Percentiles rank a stretch among this genome's conserved stretches.
These are phyloP conservation scores for Trametes cingulata DNA, from an alignment of 768 basidiomycete genomes.

Conservation along the genomic window DNA sequence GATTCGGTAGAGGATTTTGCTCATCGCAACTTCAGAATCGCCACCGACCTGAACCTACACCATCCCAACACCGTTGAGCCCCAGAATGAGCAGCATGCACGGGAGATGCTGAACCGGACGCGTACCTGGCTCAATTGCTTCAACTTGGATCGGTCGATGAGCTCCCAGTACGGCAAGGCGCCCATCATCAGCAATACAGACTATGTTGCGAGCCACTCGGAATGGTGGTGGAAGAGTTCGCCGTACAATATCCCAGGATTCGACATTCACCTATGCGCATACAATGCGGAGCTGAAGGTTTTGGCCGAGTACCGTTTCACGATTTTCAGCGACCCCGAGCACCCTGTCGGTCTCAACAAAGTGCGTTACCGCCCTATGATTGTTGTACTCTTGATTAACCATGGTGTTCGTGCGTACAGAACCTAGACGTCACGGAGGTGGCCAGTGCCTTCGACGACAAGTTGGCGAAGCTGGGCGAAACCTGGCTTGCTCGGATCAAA, in stretches of 20 bases:
- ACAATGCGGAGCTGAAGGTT: slow-evolving; percentile 71
- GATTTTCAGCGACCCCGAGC: slow-evolving; percentile 72
- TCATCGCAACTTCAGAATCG: slow-evolving; percentile 53
- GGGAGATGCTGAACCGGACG: slow-evolving; percentile 88
- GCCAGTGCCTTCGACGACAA: slow-evolving; percentile 71
- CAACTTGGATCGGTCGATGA: slow-evolving; percentile 87
- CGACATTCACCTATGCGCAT: slow-evolving; percentile 79
- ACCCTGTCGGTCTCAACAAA: slow-evolving; percentile 78
- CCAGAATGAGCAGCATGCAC: slow-evolving; percentile 75
- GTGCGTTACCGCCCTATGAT: slow-evolving; percentile 34
- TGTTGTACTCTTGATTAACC: neutral
- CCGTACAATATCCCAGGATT: slow-evolving; percentile 69
- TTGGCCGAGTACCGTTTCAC: slow-evolving; percentile 59
- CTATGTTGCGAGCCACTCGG: slow-evolving; percentile 72
- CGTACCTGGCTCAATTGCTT: slow-evolving; percentile 90
- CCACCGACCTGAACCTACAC: slow-evolving; percentile 88
- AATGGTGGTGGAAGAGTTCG: slow-evolving; percentile 70
- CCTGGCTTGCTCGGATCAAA: slow-evolving; percentile 53
- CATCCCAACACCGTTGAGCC: slow-evolving; percentile 67
- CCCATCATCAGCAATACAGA: slow-evolving; percentile 77
- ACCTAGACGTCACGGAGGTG: slow-evolving; percentile 61
- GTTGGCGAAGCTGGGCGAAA: slow-evolving; percentile 52
- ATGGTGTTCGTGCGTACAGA: slow-evolving; percentile 37
- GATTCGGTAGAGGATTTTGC: neutral
- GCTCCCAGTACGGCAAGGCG: slow-evolving; percentile 86